Evolutionary conservation across 257 asterid genomes (phyloP).

Genomic region (Solanum habrochaites): DNA sequence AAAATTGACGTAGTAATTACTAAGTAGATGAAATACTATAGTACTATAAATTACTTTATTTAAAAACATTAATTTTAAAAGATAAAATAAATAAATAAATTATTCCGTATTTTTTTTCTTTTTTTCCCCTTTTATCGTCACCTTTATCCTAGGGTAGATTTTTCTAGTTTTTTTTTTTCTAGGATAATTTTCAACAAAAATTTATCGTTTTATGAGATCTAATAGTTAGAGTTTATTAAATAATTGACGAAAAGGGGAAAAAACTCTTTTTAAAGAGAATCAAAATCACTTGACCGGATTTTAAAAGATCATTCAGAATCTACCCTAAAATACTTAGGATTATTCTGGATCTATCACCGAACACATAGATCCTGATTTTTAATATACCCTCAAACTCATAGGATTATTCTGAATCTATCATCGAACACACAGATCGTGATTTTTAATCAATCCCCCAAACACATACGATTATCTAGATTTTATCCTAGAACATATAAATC

Average conservation of each 20-base stretch:
- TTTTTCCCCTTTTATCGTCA: not conserved
- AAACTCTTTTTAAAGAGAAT: not conserved
- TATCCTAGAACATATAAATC: not conserved
- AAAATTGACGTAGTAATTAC: not conserved
- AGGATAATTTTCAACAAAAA: not conserved
- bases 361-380: not conserved
- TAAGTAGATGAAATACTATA: not conserved
- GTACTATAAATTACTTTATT: not conserved
- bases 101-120: not conserved
- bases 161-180: not conserved
- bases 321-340: not conserved
- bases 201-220: not conserved
- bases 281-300: not conserved
- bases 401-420: not conserved
- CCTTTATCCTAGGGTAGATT: not conserved
- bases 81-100: not conserved
- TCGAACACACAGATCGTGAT: not conserved
- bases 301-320: not conserved
- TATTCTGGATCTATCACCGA: not conserved
- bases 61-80: not conserved
- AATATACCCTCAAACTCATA: not conserved
- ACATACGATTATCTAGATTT: not conserved
- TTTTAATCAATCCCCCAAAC: not conserved
- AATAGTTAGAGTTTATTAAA: not conserved
- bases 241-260: not conserved